A percentile compares a stretch with the other conserved stretches of the same genome.
Evolutionary conservation across 2,329 filamentous ascomycete species (phyloP).

Genomic region (Neopestalotiopsis sp.): DNA sequence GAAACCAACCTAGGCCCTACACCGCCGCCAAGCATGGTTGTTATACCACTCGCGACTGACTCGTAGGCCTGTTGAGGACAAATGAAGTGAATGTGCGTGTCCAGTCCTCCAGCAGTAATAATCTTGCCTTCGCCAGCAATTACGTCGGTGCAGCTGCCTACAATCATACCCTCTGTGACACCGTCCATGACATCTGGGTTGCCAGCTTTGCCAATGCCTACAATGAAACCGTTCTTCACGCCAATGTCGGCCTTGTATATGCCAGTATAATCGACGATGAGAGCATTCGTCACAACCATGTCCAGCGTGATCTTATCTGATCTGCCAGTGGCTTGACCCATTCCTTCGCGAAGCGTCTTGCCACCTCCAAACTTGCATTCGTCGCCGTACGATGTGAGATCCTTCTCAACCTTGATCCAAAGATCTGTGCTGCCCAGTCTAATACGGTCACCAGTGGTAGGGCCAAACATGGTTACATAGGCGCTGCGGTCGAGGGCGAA

Average conservation of each 20-base stretch:
- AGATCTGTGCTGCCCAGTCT: constrained; percentile 83
- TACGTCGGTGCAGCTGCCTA: constrained; percentile 89
- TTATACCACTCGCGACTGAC: constrained; percentile 83
- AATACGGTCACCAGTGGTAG: constrained; percentile 86
- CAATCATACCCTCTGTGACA: constrained; percentile 76
- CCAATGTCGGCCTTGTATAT: constrained; percentile 98
- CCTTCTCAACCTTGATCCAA: constrained; percentile 89
- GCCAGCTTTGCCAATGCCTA: constrained; percentile 90
- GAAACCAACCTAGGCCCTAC: constrained; percentile 78
- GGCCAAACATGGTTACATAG: constrained; percentile 90
- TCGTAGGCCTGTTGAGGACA: constrained; percentile 91
- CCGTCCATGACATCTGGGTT: constrained; percentile 98
- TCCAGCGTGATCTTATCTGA: constrained; percentile 76
- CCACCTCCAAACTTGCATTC: constrained; percentile 96
- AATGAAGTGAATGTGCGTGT: constrained; percentile 93
- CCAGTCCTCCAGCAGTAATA: constrained; percentile 86
- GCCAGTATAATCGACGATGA: constrained; percentile 88
- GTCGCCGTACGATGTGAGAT: constrained; percentile 84
- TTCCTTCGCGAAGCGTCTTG: constrained; percentile 91
- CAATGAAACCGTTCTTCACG: constrained; percentile 84
- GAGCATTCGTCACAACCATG: constrained; percentile 84
- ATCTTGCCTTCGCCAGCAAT: constrained; percentile 91
- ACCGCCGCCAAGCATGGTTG: constrained; percentile 88
- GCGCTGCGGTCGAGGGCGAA: constrained; percentile 77
- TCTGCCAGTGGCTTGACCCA: constrained; percentile 88